Conservation (phyloP, 2,329 filamentous ascomycete genomes). For the Berkeleyomyces basicola region DNA sequence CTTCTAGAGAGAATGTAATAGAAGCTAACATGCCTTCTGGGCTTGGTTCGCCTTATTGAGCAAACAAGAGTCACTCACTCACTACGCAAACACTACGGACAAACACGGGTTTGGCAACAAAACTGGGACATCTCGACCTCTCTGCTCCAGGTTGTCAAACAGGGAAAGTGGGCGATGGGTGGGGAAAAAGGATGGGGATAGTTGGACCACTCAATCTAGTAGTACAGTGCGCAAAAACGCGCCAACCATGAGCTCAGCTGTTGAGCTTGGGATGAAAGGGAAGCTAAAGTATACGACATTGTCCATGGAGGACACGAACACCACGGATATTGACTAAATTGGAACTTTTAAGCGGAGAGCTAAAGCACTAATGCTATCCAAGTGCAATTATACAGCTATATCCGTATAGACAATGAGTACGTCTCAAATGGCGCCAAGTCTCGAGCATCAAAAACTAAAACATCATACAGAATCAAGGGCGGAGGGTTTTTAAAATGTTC, state of each 20-base stretch:
- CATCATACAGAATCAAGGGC: too few species aligned
- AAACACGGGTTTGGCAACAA: background rate
- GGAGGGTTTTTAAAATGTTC: too few species aligned
- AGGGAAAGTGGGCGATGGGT: background rate
- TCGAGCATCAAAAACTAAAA: too few species aligned
- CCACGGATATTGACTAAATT: background rate
- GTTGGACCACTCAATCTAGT: background rate
- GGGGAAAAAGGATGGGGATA: conserved; percentile 8
- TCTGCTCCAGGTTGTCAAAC: background rate
- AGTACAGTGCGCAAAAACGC: conserved; percentile 3
- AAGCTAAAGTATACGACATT: background rate
- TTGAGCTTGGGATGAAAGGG: background rate
- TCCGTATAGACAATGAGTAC: too few species aligned
- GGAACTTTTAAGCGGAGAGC: background rate
- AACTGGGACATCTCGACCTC: background rate
- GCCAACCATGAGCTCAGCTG: background rate
- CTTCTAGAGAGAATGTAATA: background rate
- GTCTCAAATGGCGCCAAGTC: too few species aligned
- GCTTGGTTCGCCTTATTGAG: background rate
- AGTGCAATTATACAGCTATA: too few species aligned
- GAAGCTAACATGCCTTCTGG: background rate
- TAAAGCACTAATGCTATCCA: background rate
- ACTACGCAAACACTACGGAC: background rate
- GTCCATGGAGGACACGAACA: background rate
- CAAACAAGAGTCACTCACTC: background rate